These are phyloP conservation scores for Axilococcus clingmanii DNA, from an alignment of 139 green algal species.

Conservation along the genomic window DNA sequence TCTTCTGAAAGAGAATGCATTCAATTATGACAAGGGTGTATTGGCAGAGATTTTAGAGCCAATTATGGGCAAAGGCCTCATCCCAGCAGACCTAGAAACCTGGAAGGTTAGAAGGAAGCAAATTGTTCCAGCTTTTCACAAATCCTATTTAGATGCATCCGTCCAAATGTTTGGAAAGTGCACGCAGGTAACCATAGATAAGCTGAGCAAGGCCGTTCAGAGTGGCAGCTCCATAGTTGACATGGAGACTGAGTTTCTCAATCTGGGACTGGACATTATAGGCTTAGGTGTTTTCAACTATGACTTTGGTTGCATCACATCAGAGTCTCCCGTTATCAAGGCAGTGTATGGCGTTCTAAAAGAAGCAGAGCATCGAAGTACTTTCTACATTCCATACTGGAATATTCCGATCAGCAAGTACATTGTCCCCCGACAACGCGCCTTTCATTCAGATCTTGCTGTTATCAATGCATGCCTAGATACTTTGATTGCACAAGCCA, in stretches of 20 bases:
- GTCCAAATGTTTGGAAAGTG: conserved; percentile 74
- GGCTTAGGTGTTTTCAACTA: conserved; percentile 99
- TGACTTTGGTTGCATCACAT: conserved; percentile 89
- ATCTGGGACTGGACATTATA: conserved; percentile 96
- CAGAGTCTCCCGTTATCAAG: conserved; percentile 91
- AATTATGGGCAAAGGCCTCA: conserved; percentile 99
- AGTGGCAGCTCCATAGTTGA: conserved; percentile 46
- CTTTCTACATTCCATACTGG: conserved; percentile 99
- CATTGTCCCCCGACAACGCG: conserved; percentile 29
- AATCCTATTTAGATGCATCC: conserved; percentile 86
- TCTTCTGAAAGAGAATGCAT: conserved; percentile 87
- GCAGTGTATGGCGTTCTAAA: conserved; percentile 95
- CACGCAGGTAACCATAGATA: conserved; percentile 46
- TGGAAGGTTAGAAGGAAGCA: conserved; percentile 79
- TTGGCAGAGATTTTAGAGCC: conserved; percentile 98
- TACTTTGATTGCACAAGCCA: conserved; percentile 68
- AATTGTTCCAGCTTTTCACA: conserved; percentile 94
- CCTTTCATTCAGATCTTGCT: conserved; percentile 43
- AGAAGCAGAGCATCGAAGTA: conserved; percentile 95
- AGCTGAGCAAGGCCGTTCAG: conserved; percentile 44
- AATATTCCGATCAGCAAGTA: conserved; percentile 51
- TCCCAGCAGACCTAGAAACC: conserved; percentile 81
- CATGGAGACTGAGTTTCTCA: conserved; percentile 96
- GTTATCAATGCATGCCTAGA: conserved; percentile 89
- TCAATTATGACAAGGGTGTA: conserved; percentile 95